Evolutionary conservation across 148 eudicot genomes (phyloP).

Genomic region (Amaranthus hypochondriacus): DNA sequence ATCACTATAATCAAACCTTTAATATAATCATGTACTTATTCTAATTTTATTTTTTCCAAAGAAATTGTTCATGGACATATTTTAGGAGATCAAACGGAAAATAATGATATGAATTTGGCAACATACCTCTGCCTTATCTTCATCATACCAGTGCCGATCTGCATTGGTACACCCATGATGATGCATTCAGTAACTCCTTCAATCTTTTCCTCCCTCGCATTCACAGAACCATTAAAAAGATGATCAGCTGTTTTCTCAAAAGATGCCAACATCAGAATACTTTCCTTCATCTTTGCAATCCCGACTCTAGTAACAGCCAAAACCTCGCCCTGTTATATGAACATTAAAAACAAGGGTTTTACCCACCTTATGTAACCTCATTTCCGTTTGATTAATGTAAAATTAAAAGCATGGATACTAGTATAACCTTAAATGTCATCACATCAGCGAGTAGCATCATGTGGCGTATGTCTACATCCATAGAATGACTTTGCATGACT

Average conservation of each 20-base stretch:
- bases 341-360: neutral
- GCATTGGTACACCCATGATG: constrained; percentile 84
- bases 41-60: neutral
- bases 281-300: constrained; percentile 78
- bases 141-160: constrained; percentile 76
- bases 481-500: constrained; percentile 64
- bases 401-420: neutral
- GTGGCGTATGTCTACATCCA: constrained; percentile 79
- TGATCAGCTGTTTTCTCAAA: constrained; percentile 82
- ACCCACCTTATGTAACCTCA: neutral
- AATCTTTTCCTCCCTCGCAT: constrained; percentile 72
- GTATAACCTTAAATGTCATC: constrained; percentile 77
- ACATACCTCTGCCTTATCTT: constrained; percentile 72
- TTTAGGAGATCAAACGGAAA: neutral
- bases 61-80: neutral
- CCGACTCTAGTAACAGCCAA: constrained; percentile 75
- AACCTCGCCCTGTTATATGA: constrained; percentile 62
- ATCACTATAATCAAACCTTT: too few species aligned
- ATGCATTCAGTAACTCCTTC: constrained; percentile 86
- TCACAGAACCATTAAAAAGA: constrained; percentile 70
- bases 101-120: neutral
- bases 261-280: constrained; percentile 84
- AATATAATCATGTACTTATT: neutral
- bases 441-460: constrained; percentile 94
- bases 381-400: neutral